Conservation (phyloP, 2,329 filamentous ascomycete species). For the Monilinia vaccinii-corymbosi region DNA sequence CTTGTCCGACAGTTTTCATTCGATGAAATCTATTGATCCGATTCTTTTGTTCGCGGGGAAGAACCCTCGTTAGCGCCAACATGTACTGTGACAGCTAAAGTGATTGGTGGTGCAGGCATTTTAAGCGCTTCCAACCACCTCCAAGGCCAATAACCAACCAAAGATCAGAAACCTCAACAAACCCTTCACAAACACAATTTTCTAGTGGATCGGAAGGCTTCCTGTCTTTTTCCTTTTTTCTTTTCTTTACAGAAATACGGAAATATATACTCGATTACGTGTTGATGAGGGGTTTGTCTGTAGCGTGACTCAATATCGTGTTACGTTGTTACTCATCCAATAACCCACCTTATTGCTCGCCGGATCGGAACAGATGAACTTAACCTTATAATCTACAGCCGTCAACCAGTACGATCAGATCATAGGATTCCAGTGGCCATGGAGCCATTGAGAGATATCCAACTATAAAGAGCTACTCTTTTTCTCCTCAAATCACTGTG, state of each 20-base stretch:
- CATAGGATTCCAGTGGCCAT: not conserved
- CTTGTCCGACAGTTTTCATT: not conserved
- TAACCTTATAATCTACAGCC: not conserved
- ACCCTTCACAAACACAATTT: not conserved
- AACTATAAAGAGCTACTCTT: slow-evolving; percentile 2
- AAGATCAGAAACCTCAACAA: not conserved
- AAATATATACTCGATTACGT: no score
- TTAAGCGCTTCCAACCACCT: slow-evolving; percentile 3
- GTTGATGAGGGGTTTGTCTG: not conserved
- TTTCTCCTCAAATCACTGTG: not conserved
- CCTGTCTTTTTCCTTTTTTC: no score
- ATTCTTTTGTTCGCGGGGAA: slow-evolving; percentile 10
- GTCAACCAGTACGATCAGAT: not conserved
- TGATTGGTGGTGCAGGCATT: slow-evolving; percentile 5
- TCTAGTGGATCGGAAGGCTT: slow-evolving; percentile 3
- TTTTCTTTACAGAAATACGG: not conserved
- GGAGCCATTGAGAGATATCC: not conserved
- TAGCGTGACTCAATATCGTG: slow-evolving; percentile 6
- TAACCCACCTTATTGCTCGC: not conserved
- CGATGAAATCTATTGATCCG: not conserved
- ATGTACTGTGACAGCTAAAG: slow-evolving; percentile 4
- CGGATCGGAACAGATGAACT: not conserved
- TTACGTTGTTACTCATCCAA: not conserved
- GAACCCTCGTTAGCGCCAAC: slow-evolving; percentile 9
- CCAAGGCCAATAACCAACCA: slow-evolving; percentile 9